Conservation (phyloP, 208 protist genomes). For the Acanthamoeba polyphaga region DNA sequence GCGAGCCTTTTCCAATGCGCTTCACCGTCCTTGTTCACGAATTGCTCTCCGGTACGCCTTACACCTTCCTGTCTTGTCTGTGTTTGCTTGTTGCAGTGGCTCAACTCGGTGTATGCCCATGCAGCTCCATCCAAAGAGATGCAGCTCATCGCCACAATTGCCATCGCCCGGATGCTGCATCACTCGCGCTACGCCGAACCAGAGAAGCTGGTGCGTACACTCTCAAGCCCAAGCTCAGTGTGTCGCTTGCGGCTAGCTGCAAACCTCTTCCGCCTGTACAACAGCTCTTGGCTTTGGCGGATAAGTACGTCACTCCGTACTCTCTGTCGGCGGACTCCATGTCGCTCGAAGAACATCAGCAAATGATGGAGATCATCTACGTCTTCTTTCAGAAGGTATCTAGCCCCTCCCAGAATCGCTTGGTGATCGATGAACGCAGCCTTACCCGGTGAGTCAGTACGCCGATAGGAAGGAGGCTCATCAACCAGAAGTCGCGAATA, state of each 20-base stretch:
- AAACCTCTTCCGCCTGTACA: not conserved
- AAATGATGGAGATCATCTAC: slow-evolving; percentile 29
- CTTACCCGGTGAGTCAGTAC: not conserved
- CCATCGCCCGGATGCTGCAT: slow-evolving; percentile 12
- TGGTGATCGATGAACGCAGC: too few relatives aligned
- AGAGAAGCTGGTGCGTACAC: not conserved
- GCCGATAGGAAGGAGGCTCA: not conserved
- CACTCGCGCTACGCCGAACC: not conserved
- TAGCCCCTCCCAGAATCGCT: not conserved
- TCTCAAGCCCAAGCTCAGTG: not conserved
- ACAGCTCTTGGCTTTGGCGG: not conserved
- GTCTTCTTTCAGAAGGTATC: slow-evolving; percentile 27
- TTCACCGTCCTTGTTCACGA: not conserved
- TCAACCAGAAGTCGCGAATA: not conserved
- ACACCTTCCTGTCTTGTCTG: not conserved
- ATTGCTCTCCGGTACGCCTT: not conserved
- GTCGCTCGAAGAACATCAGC: not conserved
- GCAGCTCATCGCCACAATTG: not conserved
- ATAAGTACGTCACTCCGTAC: not conserved
- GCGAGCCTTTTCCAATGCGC: too few relatives aligned
- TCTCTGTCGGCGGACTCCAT: not conserved
- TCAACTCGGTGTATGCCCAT: not conserved
- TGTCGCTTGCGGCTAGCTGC: not conserved
- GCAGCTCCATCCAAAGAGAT: slow-evolving; percentile 33
- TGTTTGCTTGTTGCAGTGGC: not conserved